Percentiles rank a stretch among this genome's conserved stretches.
These are phyloP conservation scores for Cytospora piceicola DNA, from an alignment of 2,329 filamentous ascomycete species.

Conservation along the genomic window DNA sequence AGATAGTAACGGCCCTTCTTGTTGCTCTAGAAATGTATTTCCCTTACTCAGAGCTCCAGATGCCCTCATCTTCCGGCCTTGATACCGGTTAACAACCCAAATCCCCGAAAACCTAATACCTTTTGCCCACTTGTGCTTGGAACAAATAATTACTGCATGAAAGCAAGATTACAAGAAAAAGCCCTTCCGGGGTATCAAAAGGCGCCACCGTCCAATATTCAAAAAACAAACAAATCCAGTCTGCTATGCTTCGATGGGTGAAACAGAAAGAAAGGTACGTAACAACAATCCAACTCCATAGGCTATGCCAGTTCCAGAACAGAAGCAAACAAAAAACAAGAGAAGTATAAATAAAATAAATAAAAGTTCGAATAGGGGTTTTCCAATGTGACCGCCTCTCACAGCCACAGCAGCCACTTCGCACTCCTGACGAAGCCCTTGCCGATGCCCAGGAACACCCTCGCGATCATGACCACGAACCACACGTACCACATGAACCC, in stretches of 20 bases:
- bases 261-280: slow-evolving; percentile 1
- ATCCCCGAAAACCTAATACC: background rate
- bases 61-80: background rate
- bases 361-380: too few species aligned
- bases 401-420: slow-evolving; percentile 87
- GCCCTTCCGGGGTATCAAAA: slow-evolving; percentile 21
- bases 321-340: slow-evolving; percentile 6
- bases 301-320: slow-evolving; percentile 20
- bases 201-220: slow-evolving; percentile 15
- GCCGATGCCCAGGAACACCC: slow-evolving; percentile 66
- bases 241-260: background rate
- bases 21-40: background rate
- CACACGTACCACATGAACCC: slow-evolving; percentile 94
- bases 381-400: slow-evolving; percentile 31
- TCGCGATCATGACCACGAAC: slow-evolving; percentile 80
- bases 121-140: background rate
- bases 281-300: slow-evolving; percentile 26
- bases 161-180: slow-evolving; percentile 4
- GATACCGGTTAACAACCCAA: background rate
- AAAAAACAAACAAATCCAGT: slow-evolving; percentile 6
- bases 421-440: slow-evolving; percentile 62
- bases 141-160: background rate
- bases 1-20: background rate
- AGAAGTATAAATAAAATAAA: slow-evolving; percentile 18
- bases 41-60: background rate